Evolutionary conservation across 2,329 filamentous ascomycete genomes (phyloP), one percentile per base, ranked within the genome.

Genomic region (Fusarium succisae): DNA sequence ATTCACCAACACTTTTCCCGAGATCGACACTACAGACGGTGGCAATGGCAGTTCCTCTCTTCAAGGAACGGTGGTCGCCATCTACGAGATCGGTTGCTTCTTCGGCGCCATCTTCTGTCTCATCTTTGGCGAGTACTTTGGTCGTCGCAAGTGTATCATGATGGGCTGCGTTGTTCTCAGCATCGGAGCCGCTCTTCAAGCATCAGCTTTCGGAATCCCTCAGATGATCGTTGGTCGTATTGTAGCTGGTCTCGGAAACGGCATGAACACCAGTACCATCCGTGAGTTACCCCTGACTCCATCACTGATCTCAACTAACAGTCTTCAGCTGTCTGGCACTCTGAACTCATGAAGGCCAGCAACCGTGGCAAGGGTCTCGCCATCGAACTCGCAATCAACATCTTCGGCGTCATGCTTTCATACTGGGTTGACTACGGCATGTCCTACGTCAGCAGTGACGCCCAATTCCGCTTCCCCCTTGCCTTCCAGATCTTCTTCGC

Each of bases 31-130:
- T 2, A 83, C 81, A 4, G 69, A 78, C 1, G 69, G 69, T 11
- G 83, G 83, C 13, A 82, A 80, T 39, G 83, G 84, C 4, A 85
- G 83, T 57, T 81, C 84, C 6, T 84, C 83, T 11, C 74, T 86
- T 13, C 84, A 86, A 72, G 84, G 84, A 26, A 84, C 83, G 35
- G 84, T 86, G 3, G 83, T 84, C 26, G 83, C 84, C 30, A 84
- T 86, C n/a, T 86, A 86, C 64, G 84, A 86, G 67, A 80, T 86
- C 28, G 87, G 86, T 4, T 87, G 85, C 69, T 86, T 86, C 76
- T 79, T 86, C 22, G 84, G 86, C 39, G 82, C 86, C 48, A 81
- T 87, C 61, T 80, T 83, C 61, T 80, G 78, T 35, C 76, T 80
- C 61, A 77, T 76, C 66, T 82, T 83, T 12, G 86, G 86, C 15